Conservation (phyloP, 2,329 filamentous ascomycete species). For the Emydomyces testavorans region DNA sequence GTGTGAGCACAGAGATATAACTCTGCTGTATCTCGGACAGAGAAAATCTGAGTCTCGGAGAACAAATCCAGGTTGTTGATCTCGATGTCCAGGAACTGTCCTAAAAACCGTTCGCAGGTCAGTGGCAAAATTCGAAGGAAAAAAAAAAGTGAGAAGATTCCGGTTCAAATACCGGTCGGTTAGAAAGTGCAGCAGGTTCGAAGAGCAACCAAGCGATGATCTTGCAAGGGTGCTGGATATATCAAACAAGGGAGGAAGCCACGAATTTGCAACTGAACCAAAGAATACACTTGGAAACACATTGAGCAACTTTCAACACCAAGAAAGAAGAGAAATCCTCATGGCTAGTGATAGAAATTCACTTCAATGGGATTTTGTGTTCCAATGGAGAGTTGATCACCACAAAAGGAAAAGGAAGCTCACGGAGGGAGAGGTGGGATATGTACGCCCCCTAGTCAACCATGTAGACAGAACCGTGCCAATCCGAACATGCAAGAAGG, state of each 20-base stretch:
- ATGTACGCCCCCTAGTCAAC: conserved; percentile 1
- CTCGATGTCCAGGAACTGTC: neutral
- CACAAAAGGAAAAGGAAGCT: neutral
- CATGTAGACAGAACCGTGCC: neutral
- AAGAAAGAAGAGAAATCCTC: too few species aligned
- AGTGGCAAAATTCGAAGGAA: neutral
- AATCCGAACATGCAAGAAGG: conserved; percentile 5
- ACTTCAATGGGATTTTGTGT: neutral
- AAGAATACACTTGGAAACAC: too few species aligned
- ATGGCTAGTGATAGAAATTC: too few species aligned
- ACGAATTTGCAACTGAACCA: conserved; percentile 1
- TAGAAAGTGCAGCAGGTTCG: neutral
- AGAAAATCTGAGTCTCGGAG: neutral
- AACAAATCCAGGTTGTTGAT: neutral
- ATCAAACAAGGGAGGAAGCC: neutral
- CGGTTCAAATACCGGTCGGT: too few species aligned
- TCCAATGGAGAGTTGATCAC: neutral
- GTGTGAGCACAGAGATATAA: neutral
- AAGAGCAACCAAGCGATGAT: neutral
- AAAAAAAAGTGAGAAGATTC: neutral
- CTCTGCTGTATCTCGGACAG: neutral
- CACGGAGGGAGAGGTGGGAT: neutral
- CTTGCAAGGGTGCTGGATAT: neutral
- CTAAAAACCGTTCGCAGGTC: neutral
- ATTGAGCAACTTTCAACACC: too few species aligned